A percentile compares a stretch with the other conserved stretches of the same genome.
phyloP scores from a whole-genome alignment of 371 early-diverging fungal species.

The Saksenaea oblongispora region DNA sequence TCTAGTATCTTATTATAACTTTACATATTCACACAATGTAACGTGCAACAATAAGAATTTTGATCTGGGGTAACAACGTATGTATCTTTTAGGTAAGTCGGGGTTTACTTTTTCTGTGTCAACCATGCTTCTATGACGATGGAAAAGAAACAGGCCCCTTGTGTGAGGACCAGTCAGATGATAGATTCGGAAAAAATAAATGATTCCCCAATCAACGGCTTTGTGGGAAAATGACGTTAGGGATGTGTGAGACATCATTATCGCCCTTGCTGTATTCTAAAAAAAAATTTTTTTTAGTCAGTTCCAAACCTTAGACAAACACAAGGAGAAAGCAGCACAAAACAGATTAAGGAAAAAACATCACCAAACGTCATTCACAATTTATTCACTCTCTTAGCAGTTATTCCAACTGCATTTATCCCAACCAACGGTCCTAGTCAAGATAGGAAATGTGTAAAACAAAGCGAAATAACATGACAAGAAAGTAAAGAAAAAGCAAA shows the following conservation, averaged over 20 bases:
- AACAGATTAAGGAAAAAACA: neutral
- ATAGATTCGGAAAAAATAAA: neutral
- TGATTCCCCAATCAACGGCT: too few species aligned
- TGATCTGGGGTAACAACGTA: too few species aligned
- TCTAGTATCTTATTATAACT: too few species aligned
- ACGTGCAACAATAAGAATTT: too few species aligned
- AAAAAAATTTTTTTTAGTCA: neutral
- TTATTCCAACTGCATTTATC: neutral
- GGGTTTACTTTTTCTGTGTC: neutral
- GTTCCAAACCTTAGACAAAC: neutral
- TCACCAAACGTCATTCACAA: neutral
- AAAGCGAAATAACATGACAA: neutral
- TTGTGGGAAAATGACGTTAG: too few species aligned
- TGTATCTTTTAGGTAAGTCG: too few species aligned
- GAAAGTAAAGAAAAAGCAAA: neutral
- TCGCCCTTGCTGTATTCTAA: too few species aligned
- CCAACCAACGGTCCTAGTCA: neutral
- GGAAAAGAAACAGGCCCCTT: too few species aligned
- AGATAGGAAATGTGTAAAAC: neutral
- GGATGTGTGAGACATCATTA: too few species aligned
- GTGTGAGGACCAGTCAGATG: neutral
- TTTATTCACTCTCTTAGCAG: conserved; percentile 1
- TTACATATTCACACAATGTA: too few species aligned
- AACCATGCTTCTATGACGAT: neutral
- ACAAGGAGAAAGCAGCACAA: neutral